phyloP scores from a whole-genome alignment of 2,329 filamentous ascomycete genomes.

The Aspergillus fumigatus region DNA sequence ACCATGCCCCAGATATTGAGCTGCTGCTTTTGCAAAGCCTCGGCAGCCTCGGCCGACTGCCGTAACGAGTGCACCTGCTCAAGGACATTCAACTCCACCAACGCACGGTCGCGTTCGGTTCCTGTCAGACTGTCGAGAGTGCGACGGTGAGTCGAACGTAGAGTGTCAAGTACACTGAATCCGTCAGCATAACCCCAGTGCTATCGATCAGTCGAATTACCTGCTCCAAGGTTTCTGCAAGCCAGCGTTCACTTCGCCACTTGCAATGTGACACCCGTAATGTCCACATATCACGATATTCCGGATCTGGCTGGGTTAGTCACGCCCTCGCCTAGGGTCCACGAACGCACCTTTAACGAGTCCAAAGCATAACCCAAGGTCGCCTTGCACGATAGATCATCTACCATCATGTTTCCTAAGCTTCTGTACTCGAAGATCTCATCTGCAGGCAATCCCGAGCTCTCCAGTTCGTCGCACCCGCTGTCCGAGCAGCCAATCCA shows the following conservation, averaged over 20 bases:
- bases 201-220: not conserved
- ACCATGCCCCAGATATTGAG: slow-evolving; percentile 15
- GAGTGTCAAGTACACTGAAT: slow-evolving; percentile 12
- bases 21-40: slow-evolving; percentile 5
- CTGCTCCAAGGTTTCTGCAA: slow-evolving; percentile 16
- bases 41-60: slow-evolving; percentile 9
- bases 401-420: slow-evolving; percentile 19
- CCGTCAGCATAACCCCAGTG: not conserved
- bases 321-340: not conserved
- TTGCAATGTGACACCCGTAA: slow-evolving; percentile 18
- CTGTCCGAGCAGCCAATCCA: slow-evolving; percentile 21
- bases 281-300: slow-evolving; percentile 20
- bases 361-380: slow-evolving; percentile 14
- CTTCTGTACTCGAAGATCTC: slow-evolving; percentile 16
- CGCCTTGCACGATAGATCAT: slow-evolving; percentile 17
- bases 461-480: slow-evolving; percentile 11
- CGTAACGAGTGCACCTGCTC: slow-evolving; percentile 15
- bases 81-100: slow-evolving; percentile 18
- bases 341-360: slow-evolving; percentile 5
- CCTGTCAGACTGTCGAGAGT: slow-evolving; percentile 8
- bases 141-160: slow-evolving; percentile 7
- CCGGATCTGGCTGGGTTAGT: slow-evolving; percentile 5
- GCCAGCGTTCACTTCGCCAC: slow-evolving; percentile 8
- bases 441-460: slow-evolving; percentile 8
- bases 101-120: slow-evolving; percentile 9